Conservation (phyloP, 1,139 yeast genomes). For the Ogataea hybrid region DNA sequence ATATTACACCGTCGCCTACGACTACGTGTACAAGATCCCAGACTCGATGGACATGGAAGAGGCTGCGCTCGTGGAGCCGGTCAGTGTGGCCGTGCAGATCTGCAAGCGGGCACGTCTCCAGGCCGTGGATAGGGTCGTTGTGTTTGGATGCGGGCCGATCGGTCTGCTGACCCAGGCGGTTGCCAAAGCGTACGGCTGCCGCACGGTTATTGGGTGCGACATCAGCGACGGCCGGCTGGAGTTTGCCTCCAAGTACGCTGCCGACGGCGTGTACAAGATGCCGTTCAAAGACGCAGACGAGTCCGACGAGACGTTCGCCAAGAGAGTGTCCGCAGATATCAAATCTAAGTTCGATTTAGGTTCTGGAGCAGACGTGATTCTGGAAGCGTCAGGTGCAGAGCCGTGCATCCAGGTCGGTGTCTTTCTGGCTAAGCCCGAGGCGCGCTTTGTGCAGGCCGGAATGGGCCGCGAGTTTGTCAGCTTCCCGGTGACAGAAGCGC, state of each 20-base stretch:
- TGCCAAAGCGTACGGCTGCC: conserved; percentile 34
- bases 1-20: conserved; percentile 25
- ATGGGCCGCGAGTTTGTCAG: conserved; percentile 64
- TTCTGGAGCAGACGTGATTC: conserved; percentile 52
- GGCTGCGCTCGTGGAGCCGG: conserved; percentile 38
- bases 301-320: conserved; percentile 21
- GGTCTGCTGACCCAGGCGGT: conserved; percentile 35
- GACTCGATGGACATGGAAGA: conserved; percentile 33
- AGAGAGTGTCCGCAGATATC: conserved; percentile 32
- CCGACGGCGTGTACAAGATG: conserved; percentile 17
- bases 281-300: conserved; percentile 10
- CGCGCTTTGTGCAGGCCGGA: conserved; percentile 72
- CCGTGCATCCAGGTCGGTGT: conserved; percentile 67
- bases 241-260: conserved; percentile 31
- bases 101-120: conserved; percentile 33
- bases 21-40: conserved; percentile 33
- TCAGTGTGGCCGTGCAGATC: conserved; percentile 36
- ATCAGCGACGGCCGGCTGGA: conserved; percentile 33
- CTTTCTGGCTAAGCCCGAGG: conserved; percentile 56
- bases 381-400: conserved; percentile 76
- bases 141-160: conserved; percentile 38
- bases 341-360: conserved; percentile 43
- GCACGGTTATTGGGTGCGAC: conserved; percentile 35
- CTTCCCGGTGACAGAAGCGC: conserved; percentile 73
- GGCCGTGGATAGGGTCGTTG: conserved; percentile 31